Conservation (phyloP, 2,329 filamentous ascomycete genomes). For the Calonectria pauciramosa region DNA sequence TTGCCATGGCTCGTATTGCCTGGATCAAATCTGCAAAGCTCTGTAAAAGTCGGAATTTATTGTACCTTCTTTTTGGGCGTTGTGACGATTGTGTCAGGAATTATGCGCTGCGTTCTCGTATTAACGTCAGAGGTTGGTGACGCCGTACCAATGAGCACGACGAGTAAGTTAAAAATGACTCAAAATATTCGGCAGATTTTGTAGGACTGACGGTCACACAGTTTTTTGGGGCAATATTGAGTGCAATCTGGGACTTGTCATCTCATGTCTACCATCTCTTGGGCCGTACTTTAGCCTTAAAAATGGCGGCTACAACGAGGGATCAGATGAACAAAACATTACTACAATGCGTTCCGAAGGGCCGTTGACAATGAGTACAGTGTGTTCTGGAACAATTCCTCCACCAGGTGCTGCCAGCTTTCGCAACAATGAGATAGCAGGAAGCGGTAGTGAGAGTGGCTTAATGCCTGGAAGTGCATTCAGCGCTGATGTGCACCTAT, state of each 20-base stretch:
- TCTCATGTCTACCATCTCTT: neutral
- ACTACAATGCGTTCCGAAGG: neutral
- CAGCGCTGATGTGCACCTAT: too few species aligned
- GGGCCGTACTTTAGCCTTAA: neutral
- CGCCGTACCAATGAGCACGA: neutral
- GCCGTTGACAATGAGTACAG: neutral
- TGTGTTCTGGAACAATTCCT: neutral
- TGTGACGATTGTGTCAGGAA: neutral
- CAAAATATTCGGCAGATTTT: rapidly evolving
- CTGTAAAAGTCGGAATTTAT: neutral
- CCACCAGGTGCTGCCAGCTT: too few species aligned
- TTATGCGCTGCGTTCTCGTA: neutral
- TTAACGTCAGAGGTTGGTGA: neutral
- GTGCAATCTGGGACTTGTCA: neutral
- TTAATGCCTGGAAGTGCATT: neutral
- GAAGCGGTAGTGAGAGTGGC: neutral
- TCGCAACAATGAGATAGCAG: neutral
- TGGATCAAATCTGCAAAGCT: neutral
- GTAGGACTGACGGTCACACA: neutral
- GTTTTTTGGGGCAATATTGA: neutral
- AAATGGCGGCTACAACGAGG: neutral
- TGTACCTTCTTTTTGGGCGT: neutral
- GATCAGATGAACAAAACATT: too few species aligned
- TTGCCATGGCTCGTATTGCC: neutral
- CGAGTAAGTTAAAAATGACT: neutral